Evolutionary conservation across 331 rosid species (phyloP).

Genomic region (Malus hybrid): DNA sequence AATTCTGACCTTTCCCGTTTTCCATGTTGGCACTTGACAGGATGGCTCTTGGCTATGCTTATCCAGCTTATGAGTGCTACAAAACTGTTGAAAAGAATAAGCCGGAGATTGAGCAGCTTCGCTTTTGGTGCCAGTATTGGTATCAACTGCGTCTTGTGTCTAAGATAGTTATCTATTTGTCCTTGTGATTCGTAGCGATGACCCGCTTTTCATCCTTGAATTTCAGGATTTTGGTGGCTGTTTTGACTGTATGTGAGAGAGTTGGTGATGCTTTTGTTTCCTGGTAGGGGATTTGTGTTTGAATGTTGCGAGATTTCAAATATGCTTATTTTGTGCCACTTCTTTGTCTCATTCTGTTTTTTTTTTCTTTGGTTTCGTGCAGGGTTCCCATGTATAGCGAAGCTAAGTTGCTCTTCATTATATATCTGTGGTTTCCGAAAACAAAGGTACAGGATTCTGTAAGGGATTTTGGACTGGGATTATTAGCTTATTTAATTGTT

Average conservation of each 20-base stretch:
- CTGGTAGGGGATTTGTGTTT: constrained; percentile 50
- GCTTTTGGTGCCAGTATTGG: constrained; percentile 99
- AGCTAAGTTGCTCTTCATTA: constrained; percentile 84
- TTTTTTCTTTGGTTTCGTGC: constrained; percentile 12
- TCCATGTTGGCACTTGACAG: constrained; percentile 51
- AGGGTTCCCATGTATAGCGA: constrained; percentile 99
- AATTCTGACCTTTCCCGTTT: neutral
- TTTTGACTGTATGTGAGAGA: constrained; percentile 89
- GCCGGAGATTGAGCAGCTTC: constrained; percentile 92
- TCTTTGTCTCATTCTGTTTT: constrained; percentile 1
- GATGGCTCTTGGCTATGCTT: constrained; percentile 95
- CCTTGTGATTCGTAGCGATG: neutral
- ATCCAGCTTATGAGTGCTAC: constrained; percentile 98
- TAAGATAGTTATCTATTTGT: neutral
- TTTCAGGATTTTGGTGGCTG: constrained; percentile 95
- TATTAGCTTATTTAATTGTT: neutral
- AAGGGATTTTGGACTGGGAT: constrained; percentile 1
- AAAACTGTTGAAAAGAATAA: constrained; percentile 93
- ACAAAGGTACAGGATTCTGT: constrained; percentile 52
- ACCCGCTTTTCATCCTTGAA: constrained; percentile 4
- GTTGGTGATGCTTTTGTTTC: constrained; percentile 85
- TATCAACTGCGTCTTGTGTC: constrained; percentile 16
- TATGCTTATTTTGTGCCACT: neutral
- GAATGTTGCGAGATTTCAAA: constrained; percentile 7
- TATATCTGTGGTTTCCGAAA: constrained; percentile 94